These are phyloP conservation scores for Planoprotostelium fungivorum DNA, from an alignment of 78 protist genomes.

Conservation along the genomic window DNA sequence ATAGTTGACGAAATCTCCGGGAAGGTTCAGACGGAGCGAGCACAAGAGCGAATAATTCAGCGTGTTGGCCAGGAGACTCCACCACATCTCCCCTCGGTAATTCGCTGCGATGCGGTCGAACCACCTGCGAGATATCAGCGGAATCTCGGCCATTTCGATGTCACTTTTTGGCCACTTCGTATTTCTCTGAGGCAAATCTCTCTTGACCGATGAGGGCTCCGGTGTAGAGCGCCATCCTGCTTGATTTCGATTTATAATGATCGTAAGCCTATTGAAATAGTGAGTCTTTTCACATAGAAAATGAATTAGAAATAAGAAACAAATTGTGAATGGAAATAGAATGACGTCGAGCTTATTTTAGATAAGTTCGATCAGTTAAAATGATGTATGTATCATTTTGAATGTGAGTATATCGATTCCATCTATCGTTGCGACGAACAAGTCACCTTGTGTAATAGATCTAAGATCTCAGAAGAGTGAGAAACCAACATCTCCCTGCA, in stretches of 20 bases:
- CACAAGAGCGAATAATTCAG: constrained; percentile 28
- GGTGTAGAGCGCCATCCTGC: neutral
- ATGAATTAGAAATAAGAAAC: neutral
- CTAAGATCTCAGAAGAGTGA: neutral
- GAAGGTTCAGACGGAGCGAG: constrained; percentile 20
- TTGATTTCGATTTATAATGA: neutral
- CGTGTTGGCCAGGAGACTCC: constrained; percentile 29
- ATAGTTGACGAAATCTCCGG: constrained; percentile 31
- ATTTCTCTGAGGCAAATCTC: neutral
- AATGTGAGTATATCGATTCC: neutral
- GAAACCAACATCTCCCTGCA: neutral
- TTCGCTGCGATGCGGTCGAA: neutral
- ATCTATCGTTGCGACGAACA: neutral
- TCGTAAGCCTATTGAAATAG: neutral
- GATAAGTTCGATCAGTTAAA: neutral
- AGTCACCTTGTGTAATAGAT: neutral
- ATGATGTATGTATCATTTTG: neutral
- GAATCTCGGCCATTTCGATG: neutral
- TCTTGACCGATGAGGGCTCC: neutral
- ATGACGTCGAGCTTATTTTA: too few relatives aligned
- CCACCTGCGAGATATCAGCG: neutral
- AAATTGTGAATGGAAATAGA: neutral
- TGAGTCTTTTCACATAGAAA: neutral
- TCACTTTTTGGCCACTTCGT: neutral
- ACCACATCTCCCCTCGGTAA: constrained; percentile 55